A percentile compares a stretch with the other conserved stretches of the same genome.
Conservation (phyloP, 371 early-diverging fungal species). For the Rhizopus delemar region DNA sequence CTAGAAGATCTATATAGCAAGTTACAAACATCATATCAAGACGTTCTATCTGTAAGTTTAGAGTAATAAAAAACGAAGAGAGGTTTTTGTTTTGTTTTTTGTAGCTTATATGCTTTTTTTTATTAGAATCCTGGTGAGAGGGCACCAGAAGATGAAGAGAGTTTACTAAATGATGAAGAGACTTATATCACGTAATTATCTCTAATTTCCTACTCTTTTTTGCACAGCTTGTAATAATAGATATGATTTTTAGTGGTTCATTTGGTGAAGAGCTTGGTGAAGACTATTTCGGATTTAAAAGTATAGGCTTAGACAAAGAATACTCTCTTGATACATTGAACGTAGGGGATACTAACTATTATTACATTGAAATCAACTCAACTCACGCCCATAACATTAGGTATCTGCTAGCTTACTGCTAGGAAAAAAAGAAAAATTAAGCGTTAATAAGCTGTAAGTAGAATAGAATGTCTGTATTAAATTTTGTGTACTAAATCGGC, state of each 20-base stretch:
- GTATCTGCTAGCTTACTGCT: conserved; percentile 74
- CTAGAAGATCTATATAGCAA: conserved; percentile 74
- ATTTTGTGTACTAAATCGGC: background rate
- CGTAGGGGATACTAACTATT: conserved; percentile 27
- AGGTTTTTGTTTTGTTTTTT: background rate
- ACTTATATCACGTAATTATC: conserved; percentile 48
- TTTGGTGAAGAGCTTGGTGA: conserved; percentile 83
- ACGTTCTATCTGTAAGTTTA: conserved; percentile 46
- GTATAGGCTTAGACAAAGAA: conserved; percentile 77
- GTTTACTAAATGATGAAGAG: conserved; percentile 57
- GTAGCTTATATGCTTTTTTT: background rate
- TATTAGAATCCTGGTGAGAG: conserved; percentile 39
- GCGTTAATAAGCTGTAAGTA: conserved; percentile 1
- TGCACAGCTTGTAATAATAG: background rate
- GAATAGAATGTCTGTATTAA: background rate
- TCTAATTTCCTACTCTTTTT: conserved; percentile 7
- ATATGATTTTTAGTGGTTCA: conserved; percentile 56
- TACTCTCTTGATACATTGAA: conserved; percentile 51
- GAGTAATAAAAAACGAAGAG: background rate
- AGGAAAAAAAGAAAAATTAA: conserved; percentile 46
- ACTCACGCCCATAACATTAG: conserved; percentile 13
- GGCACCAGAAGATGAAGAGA: conserved; percentile 44
- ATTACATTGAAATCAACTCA: conserved; percentile 8
- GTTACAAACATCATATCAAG: conserved; percentile 68
- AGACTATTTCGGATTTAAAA: conserved; percentile 89